phyloP scores from a whole-genome alignment of 345 rosid species.

The Litchi chinensis region DNA sequence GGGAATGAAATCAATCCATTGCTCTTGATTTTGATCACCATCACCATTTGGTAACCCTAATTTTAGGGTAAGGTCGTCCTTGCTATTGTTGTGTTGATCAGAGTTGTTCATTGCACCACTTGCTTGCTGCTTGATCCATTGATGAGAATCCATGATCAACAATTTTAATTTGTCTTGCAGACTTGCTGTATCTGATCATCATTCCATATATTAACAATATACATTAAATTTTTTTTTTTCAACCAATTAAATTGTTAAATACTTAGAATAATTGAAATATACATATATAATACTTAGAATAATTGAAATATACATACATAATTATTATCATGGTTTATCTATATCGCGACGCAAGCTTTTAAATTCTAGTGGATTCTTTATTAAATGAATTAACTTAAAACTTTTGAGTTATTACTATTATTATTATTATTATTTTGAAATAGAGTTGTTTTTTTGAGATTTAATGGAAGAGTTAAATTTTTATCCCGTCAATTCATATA shows the following conservation, averaged over 20 bases:
- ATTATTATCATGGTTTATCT: no score
- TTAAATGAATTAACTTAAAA: no score
- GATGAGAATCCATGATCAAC: slow-evolving; percentile 6
- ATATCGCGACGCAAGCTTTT: no score
- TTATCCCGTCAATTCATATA: not conserved
- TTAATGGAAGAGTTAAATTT: not conserved
- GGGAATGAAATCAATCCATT: not conserved
- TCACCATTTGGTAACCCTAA: not conserved
- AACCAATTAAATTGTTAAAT: no score
- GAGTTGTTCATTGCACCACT: not conserved
- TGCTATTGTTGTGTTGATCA: not conserved
- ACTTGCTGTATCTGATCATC: not conserved
- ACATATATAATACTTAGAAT: not conserved
- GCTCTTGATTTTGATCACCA: not conserved
- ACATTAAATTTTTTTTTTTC: no score
- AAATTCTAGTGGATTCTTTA: no score
- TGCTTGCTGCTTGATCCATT: not conserved
- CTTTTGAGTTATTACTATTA: no score
- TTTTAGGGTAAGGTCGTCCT: not conserved
- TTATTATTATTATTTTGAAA: no score
- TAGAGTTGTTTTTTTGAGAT: no score
- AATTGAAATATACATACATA: not conserved
- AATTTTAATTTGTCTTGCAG: not conserved
- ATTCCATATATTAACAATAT: no score
- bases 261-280: not conserved